These are phyloP conservation scores for Annona cherimola DNA, from an alignment of 164 flowering plant genomes.

Conservation along the genomic window DNA sequence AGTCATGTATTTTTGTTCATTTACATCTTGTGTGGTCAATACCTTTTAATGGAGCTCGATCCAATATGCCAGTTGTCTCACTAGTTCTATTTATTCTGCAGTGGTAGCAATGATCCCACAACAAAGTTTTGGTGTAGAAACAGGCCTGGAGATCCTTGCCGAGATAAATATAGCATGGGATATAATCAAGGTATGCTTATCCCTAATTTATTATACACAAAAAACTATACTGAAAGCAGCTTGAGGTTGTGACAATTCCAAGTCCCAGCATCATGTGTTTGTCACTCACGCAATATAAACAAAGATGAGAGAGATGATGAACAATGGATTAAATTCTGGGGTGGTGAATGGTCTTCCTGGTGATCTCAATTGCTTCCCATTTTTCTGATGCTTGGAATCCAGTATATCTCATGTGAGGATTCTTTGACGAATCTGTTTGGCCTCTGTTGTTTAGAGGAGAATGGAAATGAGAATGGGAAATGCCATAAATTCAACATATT, in stretches of 20 bases:
- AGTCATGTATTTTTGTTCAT: too few species aligned
- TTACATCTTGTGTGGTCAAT: too few species aligned
- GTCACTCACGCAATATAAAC: too few species aligned
- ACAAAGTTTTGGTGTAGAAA: slow-evolving; percentile 99
- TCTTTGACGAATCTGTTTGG: neutral
- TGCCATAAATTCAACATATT: too few species aligned
- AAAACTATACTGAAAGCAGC: too few species aligned
- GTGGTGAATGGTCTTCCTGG: neutral
- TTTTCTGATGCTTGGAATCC: neutral
- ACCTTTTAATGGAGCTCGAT: too few species aligned
- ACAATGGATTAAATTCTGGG: neutral
- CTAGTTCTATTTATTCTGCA: slow-evolving; percentile 36
- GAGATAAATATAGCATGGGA: slow-evolving; percentile 62
- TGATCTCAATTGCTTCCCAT: neutral
- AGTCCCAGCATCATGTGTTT: too few species aligned
- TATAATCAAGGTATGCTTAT: slow-evolving; percentile 78
- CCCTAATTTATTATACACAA: too few species aligned
- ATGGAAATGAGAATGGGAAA: too few species aligned
- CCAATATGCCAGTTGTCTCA: too few species aligned
- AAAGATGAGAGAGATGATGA: neutral
- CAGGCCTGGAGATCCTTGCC: slow-evolving; percentile 91
- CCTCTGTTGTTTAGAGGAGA: too few species aligned
- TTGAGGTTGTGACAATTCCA: too few species aligned
- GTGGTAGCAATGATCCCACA: slow-evolving; percentile 94
- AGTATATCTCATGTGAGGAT: neutral